phyloP scores from a whole-genome alignment of 106 monocot species.

The Dendrobium nobile region DNA sequence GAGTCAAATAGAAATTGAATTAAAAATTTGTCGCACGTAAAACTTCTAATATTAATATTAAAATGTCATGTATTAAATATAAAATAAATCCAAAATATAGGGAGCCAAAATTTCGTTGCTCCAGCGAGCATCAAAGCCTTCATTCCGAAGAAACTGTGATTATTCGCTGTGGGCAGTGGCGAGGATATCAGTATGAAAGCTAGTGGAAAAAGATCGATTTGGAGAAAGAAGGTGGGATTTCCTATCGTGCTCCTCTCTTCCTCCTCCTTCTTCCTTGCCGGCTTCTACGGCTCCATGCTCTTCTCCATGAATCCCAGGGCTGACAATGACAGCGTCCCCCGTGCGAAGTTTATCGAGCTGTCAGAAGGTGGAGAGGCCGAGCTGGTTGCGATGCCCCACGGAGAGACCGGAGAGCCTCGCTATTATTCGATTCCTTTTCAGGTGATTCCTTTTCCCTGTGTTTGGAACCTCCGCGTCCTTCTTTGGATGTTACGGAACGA shows the following conservation, averaged over 20 bases:
- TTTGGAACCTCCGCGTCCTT: neutral
- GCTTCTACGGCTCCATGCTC: slow-evolving; percentile 43
- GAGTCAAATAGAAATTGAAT: too few species aligned
- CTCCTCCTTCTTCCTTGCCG: slow-evolving; percentile 66
- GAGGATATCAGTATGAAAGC: slow-evolving; percentile 5
- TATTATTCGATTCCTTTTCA: slow-evolving; percentile 44
- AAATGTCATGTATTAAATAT: too few species aligned
- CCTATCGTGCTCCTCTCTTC: slow-evolving; percentile 34
- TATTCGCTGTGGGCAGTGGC: neutral
- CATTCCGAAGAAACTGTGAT: too few species aligned
- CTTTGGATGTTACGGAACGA: neutral
- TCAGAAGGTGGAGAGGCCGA: slow-evolving; percentile 7
- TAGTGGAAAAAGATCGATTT: slow-evolving; percentile 11
- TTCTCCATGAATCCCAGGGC: slow-evolving; percentile 24
- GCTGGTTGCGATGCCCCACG: slow-evolving; percentile 33
- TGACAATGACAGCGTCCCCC: slow-evolving; percentile 1
- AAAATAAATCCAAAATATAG: too few species aligned
- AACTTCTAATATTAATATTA: too few species aligned
- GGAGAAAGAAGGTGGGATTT: slow-evolving; percentile 42
- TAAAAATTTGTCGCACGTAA: too few species aligned
- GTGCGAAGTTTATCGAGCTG: slow-evolving; percentile 17
- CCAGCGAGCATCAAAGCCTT: too few species aligned
- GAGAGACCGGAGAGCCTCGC: slow-evolving; percentile 38
- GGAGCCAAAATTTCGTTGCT: too few species aligned
- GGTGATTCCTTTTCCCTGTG: slow-evolving; percentile 15